These are phyloP conservation scores for Pouteria glomerata DNA, from an alignment of 148 eudicot genomes.

Conservation along the genomic window DNA sequence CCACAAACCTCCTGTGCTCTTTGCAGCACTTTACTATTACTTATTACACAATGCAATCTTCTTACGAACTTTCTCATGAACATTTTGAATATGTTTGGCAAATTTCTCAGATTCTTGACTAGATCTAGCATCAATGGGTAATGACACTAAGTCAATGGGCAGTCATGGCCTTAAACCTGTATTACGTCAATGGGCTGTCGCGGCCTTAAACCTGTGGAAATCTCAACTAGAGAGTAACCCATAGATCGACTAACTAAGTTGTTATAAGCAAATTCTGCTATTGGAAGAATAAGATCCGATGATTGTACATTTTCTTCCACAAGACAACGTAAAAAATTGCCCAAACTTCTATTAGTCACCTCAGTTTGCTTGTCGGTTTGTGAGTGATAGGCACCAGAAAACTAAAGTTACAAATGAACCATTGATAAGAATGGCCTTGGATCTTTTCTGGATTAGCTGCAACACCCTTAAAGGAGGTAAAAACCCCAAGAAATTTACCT, in stretches of 20 bases:
- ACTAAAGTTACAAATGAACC: neutral
- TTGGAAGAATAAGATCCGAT: slow-evolving; percentile 5
- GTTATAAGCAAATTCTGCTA: slow-evolving; percentile 7
- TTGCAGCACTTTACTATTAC: neutral
- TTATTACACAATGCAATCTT: neutral
- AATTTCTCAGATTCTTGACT: neutral
- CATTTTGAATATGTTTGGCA: neutral
- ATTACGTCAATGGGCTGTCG: no score
- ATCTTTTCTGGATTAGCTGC: no score
- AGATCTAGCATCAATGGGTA: neutral
- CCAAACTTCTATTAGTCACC: neutral
- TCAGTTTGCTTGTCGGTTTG: neutral
- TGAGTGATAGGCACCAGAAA: neutral
- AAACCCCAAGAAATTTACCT: neutral
- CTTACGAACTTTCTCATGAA: neutral
- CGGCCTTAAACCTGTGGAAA: neutral
- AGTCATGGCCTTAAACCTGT: no score
- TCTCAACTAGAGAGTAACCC: slow-evolving; percentile 4
- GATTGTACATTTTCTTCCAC: neutral
- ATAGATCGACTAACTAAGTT: neutral
- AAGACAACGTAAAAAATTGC: neutral
- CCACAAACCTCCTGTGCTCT: neutral
- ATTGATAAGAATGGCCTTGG: no score
- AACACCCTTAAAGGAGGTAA: neutral
- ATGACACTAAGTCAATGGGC: slow-evolving; percentile 1